Evolutionary conservation across 345 rosid species (phyloP).

Genomic region (Hibiscus mutabilis): DNA sequence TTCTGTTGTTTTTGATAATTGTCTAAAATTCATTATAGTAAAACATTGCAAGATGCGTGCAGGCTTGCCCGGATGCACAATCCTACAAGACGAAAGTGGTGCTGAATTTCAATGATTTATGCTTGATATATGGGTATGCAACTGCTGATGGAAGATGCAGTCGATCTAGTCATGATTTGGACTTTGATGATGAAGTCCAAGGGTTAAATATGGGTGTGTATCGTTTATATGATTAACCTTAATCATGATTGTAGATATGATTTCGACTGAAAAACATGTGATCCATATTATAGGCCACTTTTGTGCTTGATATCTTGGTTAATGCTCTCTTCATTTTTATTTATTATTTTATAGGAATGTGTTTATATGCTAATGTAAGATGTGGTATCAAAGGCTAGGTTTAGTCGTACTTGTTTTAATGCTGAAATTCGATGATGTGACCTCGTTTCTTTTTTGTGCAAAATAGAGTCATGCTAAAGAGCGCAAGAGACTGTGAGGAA

Average conservation of each 20-base stretch:
- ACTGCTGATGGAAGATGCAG: constrained; percentile 92
- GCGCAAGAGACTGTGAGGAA: no score
- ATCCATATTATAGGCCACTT: background rate
- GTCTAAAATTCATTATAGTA: background rate
- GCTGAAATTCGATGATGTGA: no score
- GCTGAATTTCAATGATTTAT: constrained; percentile 60
- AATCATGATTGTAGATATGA: background rate
- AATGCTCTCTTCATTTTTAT: background rate
- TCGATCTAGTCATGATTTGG: constrained; percentile 75
- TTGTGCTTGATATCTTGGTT: background rate
- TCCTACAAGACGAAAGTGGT: constrained; percentile 65
- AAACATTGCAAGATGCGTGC: constrained; percentile 22
- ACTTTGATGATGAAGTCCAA: constrained; percentile 59
- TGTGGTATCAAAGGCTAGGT: no score
- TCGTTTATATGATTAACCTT: background rate
- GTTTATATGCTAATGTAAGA: no score
- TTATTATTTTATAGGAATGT: background rate
- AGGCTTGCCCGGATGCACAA: constrained; percentile 71
- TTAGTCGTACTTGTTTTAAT: no score
- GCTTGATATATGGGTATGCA: constrained; percentile 65
- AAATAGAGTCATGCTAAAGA: no score
- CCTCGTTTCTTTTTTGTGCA: no score
- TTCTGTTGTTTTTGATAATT: background rate
- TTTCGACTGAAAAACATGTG: background rate
- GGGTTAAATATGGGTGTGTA: constrained; percentile 45